Evolutionary conservation across 2,329 filamentous ascomycete species (phyloP).

Genomic region (Colletotrichum orchidophilum): DNA sequence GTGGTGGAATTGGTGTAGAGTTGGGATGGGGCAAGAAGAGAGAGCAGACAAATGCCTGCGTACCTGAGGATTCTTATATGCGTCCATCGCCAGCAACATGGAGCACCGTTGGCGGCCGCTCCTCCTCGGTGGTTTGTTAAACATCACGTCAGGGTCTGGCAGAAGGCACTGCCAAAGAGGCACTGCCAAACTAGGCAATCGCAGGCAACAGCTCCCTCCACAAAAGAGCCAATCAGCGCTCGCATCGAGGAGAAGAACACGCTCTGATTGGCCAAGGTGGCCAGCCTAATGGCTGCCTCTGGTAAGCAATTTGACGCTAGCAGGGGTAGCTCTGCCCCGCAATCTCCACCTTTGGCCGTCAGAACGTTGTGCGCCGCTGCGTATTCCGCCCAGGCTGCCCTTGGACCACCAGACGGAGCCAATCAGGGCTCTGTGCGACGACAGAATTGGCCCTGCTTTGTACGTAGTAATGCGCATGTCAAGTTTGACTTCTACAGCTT

Average conservation of each 20-base stretch:
- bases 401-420: not conserved
- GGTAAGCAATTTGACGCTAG: not conserved
- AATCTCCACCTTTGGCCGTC: not conserved
- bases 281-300: not conserved
- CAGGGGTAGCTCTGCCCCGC: not conserved
- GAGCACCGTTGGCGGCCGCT: not conserved
- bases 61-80: not conserved
- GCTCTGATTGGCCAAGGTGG: not conserved
- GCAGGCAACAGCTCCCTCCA: constrained; percentile 1
- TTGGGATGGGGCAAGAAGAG: not conserved
- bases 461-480: not conserved
- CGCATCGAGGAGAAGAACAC: rapidly evolving
- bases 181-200: not conserved
- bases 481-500: not conserved
- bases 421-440: not conserved
- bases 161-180: not conserved
- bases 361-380: constrained; percentile 13
- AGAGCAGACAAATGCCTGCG: not conserved
- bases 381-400: constrained; percentile 3
- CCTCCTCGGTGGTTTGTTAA: not conserved
- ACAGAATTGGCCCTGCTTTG: not conserved
- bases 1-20: not conserved
- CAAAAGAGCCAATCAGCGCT: not conserved
- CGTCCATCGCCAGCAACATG: not conserved
- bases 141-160: not conserved